These are phyloP conservation scores for Tricharina praecox DNA, from an alignment of 495 filamentous ascomycete species.

Conservation along the genomic window DNA sequence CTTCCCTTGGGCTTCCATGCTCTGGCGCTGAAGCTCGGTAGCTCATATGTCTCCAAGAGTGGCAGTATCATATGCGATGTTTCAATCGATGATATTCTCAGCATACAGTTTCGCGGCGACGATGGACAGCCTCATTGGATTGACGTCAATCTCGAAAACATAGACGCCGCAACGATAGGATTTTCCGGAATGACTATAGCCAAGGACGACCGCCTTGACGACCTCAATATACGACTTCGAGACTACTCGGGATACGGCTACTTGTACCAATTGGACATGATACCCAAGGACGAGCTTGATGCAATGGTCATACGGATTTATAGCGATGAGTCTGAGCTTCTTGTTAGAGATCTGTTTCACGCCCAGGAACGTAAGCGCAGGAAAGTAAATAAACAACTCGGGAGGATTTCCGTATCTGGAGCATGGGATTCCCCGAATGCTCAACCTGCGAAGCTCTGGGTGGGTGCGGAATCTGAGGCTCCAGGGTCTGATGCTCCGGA, in stretches of 20 bases:
- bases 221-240: neutral
- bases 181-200: neutral
- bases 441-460: neutral
- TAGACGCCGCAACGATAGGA: neutral
- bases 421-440: neutral
- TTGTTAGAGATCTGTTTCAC: neutral
- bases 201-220: neutral
- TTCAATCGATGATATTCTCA: neutral
- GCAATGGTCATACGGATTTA: neutral
- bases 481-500: neutral
- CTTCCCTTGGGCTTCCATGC: slow-evolving; percentile 1
- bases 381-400: neutral
- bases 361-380: neutral
- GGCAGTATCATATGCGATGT: slow-evolving; percentile 2
- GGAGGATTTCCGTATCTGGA: neutral
- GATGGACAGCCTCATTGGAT: slow-evolving; percentile 1
- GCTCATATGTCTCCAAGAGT: neutral
- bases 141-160: slow-evolving; percentile 3
- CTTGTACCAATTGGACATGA: slow-evolving; percentile 3
- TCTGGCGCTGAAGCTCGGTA: neutral
- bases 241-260: slow-evolving; percentile 2
- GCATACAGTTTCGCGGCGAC: neutral
- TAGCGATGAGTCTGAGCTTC: neutral
- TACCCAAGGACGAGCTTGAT: neutral
- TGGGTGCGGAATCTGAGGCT: neutral